These are phyloP conservation scores for Solanum clarkiae DNA, from an alignment of 257 asterid genomes.

Conservation along the genomic window DNA sequence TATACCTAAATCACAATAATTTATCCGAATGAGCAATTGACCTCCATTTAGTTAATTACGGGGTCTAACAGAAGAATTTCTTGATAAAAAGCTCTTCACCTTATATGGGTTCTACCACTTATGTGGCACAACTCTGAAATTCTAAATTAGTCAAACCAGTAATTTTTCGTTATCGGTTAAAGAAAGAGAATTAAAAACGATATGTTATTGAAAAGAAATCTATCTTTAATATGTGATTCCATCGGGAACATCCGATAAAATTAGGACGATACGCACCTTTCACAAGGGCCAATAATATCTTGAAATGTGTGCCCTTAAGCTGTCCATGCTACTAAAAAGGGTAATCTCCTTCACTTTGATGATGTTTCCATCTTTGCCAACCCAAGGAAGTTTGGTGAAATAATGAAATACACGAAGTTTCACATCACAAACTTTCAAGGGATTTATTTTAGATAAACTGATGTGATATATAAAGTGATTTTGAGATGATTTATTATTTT, in stretches of 20 bases:
- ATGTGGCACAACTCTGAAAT: not conserved
- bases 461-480: conserved; percentile 23
- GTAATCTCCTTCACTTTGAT: conserved; percentile 5
- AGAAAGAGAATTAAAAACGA: not conserved
- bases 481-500: not conserved
- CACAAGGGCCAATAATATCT: conserved; percentile 26
- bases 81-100: not conserved
- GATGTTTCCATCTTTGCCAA: conserved; percentile 9
- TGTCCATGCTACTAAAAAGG: conserved; percentile 22
- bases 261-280: conserved; percentile 2
- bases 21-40: no score
- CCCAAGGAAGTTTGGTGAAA: conserved; percentile 7
- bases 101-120: not conserved
- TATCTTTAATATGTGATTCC: not conserved
- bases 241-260: not conserved
- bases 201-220: not conserved
- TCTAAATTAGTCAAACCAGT: not conserved
- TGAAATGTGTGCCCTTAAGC: conserved; percentile 31
- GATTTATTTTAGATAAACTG: conserved; percentile 37
- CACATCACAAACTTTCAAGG: conserved; percentile 11
- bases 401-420: conserved; percentile 10
- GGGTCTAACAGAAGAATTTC: no score
- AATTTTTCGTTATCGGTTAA: not conserved
- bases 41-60: no score
- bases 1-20: no score